phyloP scores from a whole-genome alignment of 257 asterid genomes.

The Nicotiana tabacum region DNA sequence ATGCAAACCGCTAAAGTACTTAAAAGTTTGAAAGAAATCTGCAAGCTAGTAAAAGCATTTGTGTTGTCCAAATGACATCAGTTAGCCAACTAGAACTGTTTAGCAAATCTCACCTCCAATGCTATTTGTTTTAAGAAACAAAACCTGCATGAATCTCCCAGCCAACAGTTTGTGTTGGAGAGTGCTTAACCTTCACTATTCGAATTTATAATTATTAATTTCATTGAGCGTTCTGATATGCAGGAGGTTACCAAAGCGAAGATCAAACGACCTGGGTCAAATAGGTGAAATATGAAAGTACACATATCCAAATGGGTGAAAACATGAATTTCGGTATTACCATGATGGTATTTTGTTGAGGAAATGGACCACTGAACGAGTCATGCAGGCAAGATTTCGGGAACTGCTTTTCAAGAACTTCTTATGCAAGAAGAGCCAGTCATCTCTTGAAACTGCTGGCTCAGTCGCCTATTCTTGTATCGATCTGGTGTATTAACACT shows the following conservation, averaged over 20 bases:
- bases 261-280: not conserved
- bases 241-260: conserved; percentile 8
- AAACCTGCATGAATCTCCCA: not conserved
- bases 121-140: not conserved
- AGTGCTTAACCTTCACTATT: not conserved
- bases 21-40: not conserved
- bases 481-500: not conserved
- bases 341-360: not conserved
- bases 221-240: not conserved
- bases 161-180: not conserved
- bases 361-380: too few relatives aligned
- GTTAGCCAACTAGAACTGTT: not conserved
- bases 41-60: not conserved
- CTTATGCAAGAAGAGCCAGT: not conserved
- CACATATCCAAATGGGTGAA: not conserved
- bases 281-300: not conserved
- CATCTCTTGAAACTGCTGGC: not conserved
- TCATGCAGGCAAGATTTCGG: not conserved
- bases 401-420: not conserved
- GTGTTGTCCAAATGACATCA: not conserved
- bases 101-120: not conserved
- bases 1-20: not conserved
- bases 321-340: not conserved
- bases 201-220: not conserved
- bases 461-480: not conserved